Evolutionary conservation across 2,329 filamentous ascomycete genomes (phyloP), one percentile per base, ranked within the genome.

Genomic region (Trichoderma endophyticum): DNA sequence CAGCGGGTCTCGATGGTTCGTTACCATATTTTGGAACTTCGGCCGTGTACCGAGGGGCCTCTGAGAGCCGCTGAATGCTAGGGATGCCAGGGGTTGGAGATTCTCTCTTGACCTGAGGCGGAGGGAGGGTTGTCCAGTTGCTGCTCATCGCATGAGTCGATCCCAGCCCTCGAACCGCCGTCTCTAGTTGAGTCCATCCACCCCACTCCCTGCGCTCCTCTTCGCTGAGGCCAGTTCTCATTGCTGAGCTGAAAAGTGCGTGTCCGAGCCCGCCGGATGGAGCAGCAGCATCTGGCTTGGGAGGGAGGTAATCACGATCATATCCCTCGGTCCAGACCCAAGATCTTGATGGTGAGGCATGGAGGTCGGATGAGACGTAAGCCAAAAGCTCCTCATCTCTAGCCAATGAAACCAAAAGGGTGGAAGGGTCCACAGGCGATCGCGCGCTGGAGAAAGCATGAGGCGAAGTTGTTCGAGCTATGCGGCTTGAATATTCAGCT

Each of bases 311-410:
- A 86, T 86, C 56, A 81, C 80, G 76, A 92, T 90, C 43, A 86
- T 86, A 34, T 88, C 86, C 77, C 88, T 73, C 72, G 15, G 36
- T 83, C 95, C 95, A 98, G 4, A 95, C 88, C 95, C 95, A 98
- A 14, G 91, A 91, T 43, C 89, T 89, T 67, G 94, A 91, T 0
- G 87, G 86, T n/a, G 88, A 90, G 1, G 91, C 92, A 81, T 98
- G 95, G 77, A 97, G 85, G 81, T 98, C 96, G 0, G 91, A 93
- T 34, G 93, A 95, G 1, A 93, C 90, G 77, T 97, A 97, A 0
- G 91, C 93, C 32, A 98, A 83, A 76, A 98, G 87, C 79, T 98
- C 95, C 79, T 98, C 95, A 77, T 99, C 95, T 3, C 86, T 85
- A 60, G 79, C 77, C 3, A 83, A 75, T 24, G 80, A 80, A 30